A percentile compares a stretch with the other conserved stretches of the same genome.
These are phyloP conservation scores for Talaromyces liani DNA, from an alignment of 495 filamentous ascomycete genomes.

Conservation along the genomic window DNA sequence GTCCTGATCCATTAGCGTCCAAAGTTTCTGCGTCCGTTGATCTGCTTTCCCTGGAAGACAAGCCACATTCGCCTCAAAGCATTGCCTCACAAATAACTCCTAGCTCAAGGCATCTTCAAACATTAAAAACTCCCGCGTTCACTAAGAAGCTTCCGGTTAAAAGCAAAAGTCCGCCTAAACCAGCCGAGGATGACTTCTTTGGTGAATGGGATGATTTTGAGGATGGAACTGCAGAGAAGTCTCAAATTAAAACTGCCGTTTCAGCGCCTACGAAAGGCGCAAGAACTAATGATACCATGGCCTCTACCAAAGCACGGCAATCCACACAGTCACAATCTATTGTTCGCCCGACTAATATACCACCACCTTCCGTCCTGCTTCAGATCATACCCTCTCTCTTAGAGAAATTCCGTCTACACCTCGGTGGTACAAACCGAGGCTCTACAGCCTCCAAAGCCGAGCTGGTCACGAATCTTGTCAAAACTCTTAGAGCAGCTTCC, in stretches of 20 bases:
- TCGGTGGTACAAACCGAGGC: background rate
- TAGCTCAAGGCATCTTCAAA: background rate
- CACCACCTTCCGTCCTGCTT: slow-evolving; percentile 77
- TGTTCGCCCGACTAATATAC: slow-evolving; percentile 75
- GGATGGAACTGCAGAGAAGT: slow-evolving; percentile 17
- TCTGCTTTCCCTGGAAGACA: slow-evolving; percentile 8
- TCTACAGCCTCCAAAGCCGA: background rate
- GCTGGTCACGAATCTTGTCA: slow-evolving; percentile 22
- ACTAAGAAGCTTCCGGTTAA: background rate
- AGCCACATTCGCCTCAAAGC: background rate
- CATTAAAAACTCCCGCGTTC: background rate
- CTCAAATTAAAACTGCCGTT: background rate
- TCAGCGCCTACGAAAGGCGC: background rate
- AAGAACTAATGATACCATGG: background rate
- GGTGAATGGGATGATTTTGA: slow-evolving; percentile 35
- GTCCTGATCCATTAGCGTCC: background rate
- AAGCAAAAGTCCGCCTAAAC: background rate
- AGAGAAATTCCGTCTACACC: slow-evolving; percentile 27
- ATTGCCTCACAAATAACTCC: background rate
- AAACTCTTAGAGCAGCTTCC: slow-evolving; percentile 57
- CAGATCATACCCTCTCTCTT: slow-evolving; percentile 64
- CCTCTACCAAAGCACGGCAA: background rate
- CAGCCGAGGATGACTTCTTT: slow-evolving; percentile 18
- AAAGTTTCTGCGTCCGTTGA: slow-evolving; percentile 3
- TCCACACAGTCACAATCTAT: slow-evolving; percentile 15